Evolutionary conservation across 1,284 basidiomycete genomes (phyloP), one percentile per base, ranked within the genome.

Genomic region (Irpex sp.): DNA sequence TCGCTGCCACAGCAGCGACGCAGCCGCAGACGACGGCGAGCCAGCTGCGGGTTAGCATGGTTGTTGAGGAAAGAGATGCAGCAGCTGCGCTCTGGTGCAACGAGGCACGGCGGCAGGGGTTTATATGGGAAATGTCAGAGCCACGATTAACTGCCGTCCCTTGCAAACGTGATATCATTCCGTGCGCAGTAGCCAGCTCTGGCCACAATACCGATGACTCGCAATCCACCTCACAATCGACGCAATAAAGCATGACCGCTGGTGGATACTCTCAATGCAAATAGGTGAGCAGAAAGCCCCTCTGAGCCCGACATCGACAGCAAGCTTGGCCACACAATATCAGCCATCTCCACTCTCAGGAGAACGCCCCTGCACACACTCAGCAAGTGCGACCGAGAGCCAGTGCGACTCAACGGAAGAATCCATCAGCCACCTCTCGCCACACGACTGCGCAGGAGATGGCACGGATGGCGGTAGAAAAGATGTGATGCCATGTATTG

Each of bases 1-100:
- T 48, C 33, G 66, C 67, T n/a, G 67, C 65, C 47, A 66, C 67
- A 21, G 66, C 67, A 35, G 68, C 66, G 49, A 65, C 66, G 18
- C 64, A 61, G 48, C 66, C 61, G 58, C 61, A 66, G 62, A 66
- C 63, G 47, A 65, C 65, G 59, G 66, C 67, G 51, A 67, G 63
- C 37, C 67, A 57, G 63, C 63, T 66, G 68, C 67, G 57, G 42
- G 39, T 61, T 52, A 56, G 48, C 62, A 61, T 58, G 51, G 58
- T 63, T 49, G 58, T 45, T 45, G 39, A 28, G 19, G 28, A 19
- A 54, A 53, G 18, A 54, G 28, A 18, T 28, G 33, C 52, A 54
- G 21, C 28, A 51, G 48, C 48, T 51, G 48, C 55, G 56, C 23
- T 10, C 52, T 48, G 53, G 56, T 54, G 59, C 56, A 18, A 45